phyloP scores from a whole-genome alignment of 1,284 basidiomycete genomes.

The Anthracocystis panici-leucophaei region DNA sequence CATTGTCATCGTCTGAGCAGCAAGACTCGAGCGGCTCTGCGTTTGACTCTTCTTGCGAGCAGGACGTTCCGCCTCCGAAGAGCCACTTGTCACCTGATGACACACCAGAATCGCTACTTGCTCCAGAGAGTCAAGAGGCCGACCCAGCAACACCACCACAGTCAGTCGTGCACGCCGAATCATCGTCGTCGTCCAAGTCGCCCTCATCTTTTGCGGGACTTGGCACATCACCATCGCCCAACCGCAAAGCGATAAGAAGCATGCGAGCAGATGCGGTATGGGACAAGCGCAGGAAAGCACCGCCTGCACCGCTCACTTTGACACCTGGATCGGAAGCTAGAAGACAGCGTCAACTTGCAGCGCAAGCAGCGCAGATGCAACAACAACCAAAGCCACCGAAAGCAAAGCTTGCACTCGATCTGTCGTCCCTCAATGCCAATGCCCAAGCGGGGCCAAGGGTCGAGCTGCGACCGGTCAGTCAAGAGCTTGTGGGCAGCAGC shows the following conservation, averaged over 20 bases:
- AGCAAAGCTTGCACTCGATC: constrained; percentile 4
- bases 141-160: constrained; percentile 8
- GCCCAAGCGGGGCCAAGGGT: background rate
- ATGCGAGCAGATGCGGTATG: constrained; percentile 51
- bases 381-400: background rate
- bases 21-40: constrained; percentile 33
- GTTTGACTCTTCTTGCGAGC: constrained; percentile 25
- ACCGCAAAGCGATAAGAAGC: constrained; percentile 34
- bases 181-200: constrained; percentile 7
- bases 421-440: background rate
- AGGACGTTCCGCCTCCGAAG: constrained; percentile 1
- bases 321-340: constrained; percentile 31
- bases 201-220: constrained; percentile 2
- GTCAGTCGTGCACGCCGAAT: background rate
- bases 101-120: constrained; percentile 21
- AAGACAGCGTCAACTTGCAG: constrained; percentile 26
- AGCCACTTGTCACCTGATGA: constrained; percentile 36
- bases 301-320: constrained; percentile 49
- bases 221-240: constrained; percentile 23
- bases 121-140: background rate
- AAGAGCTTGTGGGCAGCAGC: constrained; percentile 27
- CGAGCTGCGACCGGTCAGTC: constrained; percentile 11
- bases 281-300: constrained; percentile 50
- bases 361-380: background rate
- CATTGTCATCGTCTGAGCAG: constrained; percentile 23